Evolutionary conservation across 192 early-diverging fungal species (phyloP), one percentile per base, ranked within the genome.

Genomic region (Backusella australiensis): DNA sequence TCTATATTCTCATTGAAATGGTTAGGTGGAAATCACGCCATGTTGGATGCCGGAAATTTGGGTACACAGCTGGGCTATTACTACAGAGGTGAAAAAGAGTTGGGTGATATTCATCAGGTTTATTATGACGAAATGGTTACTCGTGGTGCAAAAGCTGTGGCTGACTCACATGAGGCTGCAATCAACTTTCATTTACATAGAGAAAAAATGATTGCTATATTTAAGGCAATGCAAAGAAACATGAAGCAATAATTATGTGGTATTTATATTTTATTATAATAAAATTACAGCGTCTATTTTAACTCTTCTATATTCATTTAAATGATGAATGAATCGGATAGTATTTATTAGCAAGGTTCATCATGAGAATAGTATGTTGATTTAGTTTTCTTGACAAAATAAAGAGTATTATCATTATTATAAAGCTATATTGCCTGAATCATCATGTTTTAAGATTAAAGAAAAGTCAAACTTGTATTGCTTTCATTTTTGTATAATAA

Each of bases 21-120:
- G 21, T 14, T 73, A 78, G 77, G 72, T 67, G 65, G 72, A 34
- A 78, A 78, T 8, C 71, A 78, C 36, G 77, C 77, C 0, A 69
- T 78, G 19, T 19, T 73, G 12, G 77, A 78, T 69, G 41, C 77
- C 26, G 77, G 35, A 38, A 63, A 73, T 17, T 44, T 78, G 19
- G 72, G 65, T 34, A 14, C 6, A 3, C 34, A 75, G 19, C 15
- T 75, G 34, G 74, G 42, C 15, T 9, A 19, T 38, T 41, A 38
- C 2, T 34, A 75, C 34, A 67, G 46, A 6, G 66, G 74, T 21
- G 39, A 75, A 67, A 67, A 49, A 26, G 46, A 66, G 1, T 42
- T 67, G 6, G 21, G 36, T 34, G 38, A 46, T 32, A 65, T 65
- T 9, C 44, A 67, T 29, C 23, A 32, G 3, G 41, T 3, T 34